Base-by-base conservation (phyloP, 441 rosid species). In the Raphanus hybrid region DNA sequence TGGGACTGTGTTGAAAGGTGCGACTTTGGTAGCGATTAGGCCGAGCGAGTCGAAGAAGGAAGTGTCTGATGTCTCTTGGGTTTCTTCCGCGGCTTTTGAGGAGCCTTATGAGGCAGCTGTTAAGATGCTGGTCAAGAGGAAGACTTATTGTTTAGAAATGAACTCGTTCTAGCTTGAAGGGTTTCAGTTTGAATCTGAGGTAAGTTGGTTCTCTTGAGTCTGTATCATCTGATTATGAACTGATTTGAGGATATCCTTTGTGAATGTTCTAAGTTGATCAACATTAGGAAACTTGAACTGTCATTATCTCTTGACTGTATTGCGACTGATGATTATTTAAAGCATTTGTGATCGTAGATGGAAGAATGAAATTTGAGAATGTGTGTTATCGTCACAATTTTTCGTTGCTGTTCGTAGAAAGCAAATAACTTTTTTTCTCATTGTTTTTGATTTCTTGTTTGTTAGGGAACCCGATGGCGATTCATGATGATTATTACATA, bases 131-230 rank as follows among this genome's bases (percentile, higher is more conserved):
- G 86, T 89, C 5, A 96, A 91, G 85, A 82, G 97, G 75, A 90
- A 89, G 84, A 96, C 94, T 35, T 92, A 96, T 76, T 96, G 93
- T 74, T 76, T 96, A 82, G 97, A 93, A 85, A 96, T 96, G 99
- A 96, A 96, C 87, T 93, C 99, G 8, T 96, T 96, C 77, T 95
- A 87, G 70, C 48, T 68, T 34, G n/a, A n/a, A n/a, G n/a, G n/a
- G n/a, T n/a, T n/a, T n/a, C n/a, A n/a, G n/a, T n/a, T n/a, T n/a
- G 58, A 15, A 52, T 45, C 43, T 29, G 39, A 74, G 82, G 79
- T 79, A 75, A 50, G 57, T 14, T 50, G 57, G 8, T 37, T 16
- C 57, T 3, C 1, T 5, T 12, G 1, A 32, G n/a, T 69, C 11
- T 68, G 4, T n/a, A 5, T 69, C 3, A 35, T 76, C 14, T 62